Conservation (phyloP, 2,329 filamentous ascomycete genomes). For the Daldinia sp. region DNA sequence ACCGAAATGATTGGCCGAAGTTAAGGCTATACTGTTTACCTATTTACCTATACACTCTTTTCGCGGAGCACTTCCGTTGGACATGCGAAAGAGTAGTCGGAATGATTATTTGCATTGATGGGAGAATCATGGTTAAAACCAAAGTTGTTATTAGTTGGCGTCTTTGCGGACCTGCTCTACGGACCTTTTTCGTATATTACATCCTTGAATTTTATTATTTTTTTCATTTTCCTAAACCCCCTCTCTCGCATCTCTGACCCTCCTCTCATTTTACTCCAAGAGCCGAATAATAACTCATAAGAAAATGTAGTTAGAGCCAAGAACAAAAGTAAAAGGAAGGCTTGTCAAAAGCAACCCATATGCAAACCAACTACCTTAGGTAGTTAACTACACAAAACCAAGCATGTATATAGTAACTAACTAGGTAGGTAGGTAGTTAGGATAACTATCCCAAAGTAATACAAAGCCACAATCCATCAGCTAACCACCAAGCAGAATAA, state of each 20-base stretch:
- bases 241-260: background rate
- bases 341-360: background rate
- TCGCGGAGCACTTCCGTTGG: constrained; percentile 40
- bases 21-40: constrained; percentile 40
- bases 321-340: background rate
- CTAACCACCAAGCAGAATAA: background rate
- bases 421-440: too few species aligned
- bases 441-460: background rate
- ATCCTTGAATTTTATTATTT: constrained; percentile 6
- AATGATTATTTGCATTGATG: constrained; percentile 28
- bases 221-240: background rate
- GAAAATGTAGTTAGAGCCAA: background rate
- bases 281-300: background rate
- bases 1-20: constrained; percentile 35
- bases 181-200: constrained; percentile 21
- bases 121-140: constrained; percentile 38
- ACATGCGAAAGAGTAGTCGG: constrained; percentile 36
- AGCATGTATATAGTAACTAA: background rate
- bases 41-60: constrained; percentile 36
- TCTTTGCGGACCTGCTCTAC: constrained; percentile 12
- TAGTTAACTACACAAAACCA: background rate
- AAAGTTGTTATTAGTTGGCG: constrained; percentile 29
- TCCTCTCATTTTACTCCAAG: background rate
- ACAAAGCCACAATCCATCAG: background rate
- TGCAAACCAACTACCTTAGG: background rate